These are phyloP conservation scores for Puya raimondii DNA, from an alignment of 176 grass and related monocot species.

Conservation along the genomic window DNA sequence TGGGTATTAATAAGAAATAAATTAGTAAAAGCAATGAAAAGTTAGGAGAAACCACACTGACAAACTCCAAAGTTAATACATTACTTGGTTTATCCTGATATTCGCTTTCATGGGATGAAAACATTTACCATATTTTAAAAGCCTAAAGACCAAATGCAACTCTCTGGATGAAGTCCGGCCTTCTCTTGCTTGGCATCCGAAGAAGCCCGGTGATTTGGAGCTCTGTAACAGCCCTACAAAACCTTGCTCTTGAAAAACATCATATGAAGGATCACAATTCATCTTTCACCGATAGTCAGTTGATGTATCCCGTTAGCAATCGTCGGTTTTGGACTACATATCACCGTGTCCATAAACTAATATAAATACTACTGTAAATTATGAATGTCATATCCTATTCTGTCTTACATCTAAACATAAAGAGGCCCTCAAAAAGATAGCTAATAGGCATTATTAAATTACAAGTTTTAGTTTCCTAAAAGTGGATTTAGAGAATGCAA, in stretches of 20 bases:
- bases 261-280: conserved; percentile 27
- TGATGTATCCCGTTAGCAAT: background rate
- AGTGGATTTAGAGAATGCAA: background rate
- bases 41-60: no score
- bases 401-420: background rate
- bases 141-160: conserved; percentile 64
- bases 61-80: no score
- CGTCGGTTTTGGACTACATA: background rate
- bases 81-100: no score
- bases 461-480: background rate
- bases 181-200: conserved; percentile 79
- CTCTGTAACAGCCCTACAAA: conserved; percentile 74
- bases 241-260: conserved; percentile 57
- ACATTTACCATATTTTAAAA: background rate
- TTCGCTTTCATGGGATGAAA: background rate
- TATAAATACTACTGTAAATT: background rate
- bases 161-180: conserved; percentile 82
- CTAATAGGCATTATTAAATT: background rate
- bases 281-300: background rate
- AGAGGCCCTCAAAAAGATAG: background rate
- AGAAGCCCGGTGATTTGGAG: conserved; percentile 71
- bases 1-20: no score
- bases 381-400: background rate
- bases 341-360: background rate
- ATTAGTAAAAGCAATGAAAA: no score